Evolutionary conservation across 441 rosid species (phyloP).

Genomic region (Euphorbia schlechtendalii): DNA sequence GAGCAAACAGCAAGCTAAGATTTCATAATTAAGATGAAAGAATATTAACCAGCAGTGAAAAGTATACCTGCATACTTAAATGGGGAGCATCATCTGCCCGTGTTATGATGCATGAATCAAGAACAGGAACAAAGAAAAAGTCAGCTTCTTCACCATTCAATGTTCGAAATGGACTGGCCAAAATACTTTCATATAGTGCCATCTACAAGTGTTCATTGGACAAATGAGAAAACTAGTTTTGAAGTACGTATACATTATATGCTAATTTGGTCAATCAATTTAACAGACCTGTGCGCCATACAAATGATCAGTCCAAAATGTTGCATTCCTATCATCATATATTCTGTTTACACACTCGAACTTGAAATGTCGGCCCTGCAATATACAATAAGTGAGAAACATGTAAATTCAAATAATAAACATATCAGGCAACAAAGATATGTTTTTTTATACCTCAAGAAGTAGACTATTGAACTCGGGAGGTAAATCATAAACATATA

Average conservation of each 20-base stretch:
- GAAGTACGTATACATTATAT: slow-evolving; percentile 11
- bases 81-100: slow-evolving; percentile 97
- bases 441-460: slow-evolving; percentile 58
- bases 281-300: slow-evolving; percentile 82
- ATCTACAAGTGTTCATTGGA: slow-evolving; percentile 40
- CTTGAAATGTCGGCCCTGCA: slow-evolving; percentile 89
- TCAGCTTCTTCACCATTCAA: slow-evolving; percentile 95
- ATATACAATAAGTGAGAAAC: slow-evolving; percentile 20
- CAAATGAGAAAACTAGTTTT: neutral
- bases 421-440: slow-evolving; percentile 6
- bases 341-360: slow-evolving; percentile 82
- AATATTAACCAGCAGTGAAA: slow-evolving; percentile 8
- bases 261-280: slow-evolving; percentile 11
- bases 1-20: neutral
- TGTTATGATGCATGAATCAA: slow-evolving; percentile 89
- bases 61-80: slow-evolving; percentile 59
- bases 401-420: slow-evolving; percentile 19
- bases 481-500: slow-evolving; percentile 91
- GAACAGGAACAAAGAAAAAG: slow-evolving; percentile 94
- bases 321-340: slow-evolving; percentile 70
- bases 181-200: slow-evolving; percentile 85
- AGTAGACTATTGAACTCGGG: slow-evolving; percentile 87
- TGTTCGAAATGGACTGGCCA: slow-evolving; percentile 78
- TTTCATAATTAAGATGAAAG: neutral
- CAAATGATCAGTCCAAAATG: slow-evolving; percentile 80